Evolutionary conservation across 83 land plant genomes (phyloP).

Genomic region (Diphasiastrum complanatum): DNA sequence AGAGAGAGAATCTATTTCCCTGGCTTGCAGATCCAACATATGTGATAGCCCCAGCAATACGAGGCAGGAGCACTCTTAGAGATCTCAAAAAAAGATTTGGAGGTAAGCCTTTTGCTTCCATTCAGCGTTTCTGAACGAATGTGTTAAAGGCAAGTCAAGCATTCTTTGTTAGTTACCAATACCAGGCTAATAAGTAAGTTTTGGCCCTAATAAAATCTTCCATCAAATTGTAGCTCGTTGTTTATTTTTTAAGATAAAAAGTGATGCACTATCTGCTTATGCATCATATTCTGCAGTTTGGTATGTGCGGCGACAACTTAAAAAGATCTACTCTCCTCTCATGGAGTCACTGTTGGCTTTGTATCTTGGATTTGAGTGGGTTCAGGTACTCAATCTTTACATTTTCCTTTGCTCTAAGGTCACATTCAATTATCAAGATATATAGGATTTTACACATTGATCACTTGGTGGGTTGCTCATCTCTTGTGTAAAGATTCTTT

Average conservation of each 20-base stretch:
- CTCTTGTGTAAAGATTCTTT: neutral
- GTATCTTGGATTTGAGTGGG: slow-evolving; percentile 96
- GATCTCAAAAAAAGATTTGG: slow-evolving; percentile 73
- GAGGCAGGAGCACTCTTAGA: slow-evolving; percentile 35
- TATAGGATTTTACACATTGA: neutral
- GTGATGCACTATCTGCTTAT: too few relatives aligned
- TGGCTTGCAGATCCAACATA: slow-evolving; percentile 72
- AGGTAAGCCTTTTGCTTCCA: slow-evolving; percentile 36
- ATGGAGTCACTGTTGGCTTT: slow-evolving; percentile 76
- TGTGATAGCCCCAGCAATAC: slow-evolving; percentile 61
- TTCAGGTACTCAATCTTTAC: slow-evolving; percentile 44
- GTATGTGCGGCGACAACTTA: slow-evolving; percentile 78
- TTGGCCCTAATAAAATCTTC: too few relatives aligned
- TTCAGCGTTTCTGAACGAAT: neutral
- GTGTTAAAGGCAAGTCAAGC: neutral
- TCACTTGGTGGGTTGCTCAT: neutral
- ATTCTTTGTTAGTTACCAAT: neutral
- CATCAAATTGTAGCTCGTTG: too few relatives aligned
- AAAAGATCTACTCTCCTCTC: slow-evolving; percentile 94
- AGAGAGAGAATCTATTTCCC: neutral
- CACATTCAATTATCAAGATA: too few relatives aligned
- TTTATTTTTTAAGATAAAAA: too few relatives aligned
- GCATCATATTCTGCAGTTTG: slow-evolving; percentile 50
- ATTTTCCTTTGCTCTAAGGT: too few relatives aligned
- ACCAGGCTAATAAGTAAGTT: too few relatives aligned